A percentile compares a stretch with the other conserved stretches of the same genome.
Conservation (phyloP, 2,329 filamentous ascomycete species). For the Colletotrichum spaethianum region DNA sequence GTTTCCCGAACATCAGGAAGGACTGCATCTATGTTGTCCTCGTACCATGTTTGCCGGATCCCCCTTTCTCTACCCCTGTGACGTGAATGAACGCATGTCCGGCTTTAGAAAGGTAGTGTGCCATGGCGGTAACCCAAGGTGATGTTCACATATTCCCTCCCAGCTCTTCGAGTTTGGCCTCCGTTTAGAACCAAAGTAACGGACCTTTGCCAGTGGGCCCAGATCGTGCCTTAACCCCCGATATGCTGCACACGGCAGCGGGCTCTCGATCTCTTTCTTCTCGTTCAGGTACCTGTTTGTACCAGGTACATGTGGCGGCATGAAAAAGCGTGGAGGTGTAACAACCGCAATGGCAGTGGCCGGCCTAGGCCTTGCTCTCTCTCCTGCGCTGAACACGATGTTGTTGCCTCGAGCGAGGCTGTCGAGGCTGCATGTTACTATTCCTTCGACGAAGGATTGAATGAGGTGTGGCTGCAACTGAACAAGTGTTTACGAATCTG, state of each 20-base stretch:
- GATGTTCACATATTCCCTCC: not conserved
- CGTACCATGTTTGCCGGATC: not conserved
- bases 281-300: conserved; percentile 14
- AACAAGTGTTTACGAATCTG: not conserved
- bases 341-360: not conserved
- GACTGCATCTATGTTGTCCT: not conserved
- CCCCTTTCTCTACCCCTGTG: not conserved
- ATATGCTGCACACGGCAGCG: conserved; percentile 16
- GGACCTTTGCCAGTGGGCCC: not conserved
- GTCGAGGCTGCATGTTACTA: not conserved
- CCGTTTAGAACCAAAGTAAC: not conserved
- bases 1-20: not conserved
- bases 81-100: not conserved
- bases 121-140: not conserved
- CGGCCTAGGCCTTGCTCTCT: not conserved
- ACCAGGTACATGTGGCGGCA: conserved; percentile 10
- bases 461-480: not conserved
- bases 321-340: not conserved
- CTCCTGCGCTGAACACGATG: not conserved
- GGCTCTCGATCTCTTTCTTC: not conserved
- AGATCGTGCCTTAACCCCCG: conserved; percentile 2
- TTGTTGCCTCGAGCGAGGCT: not conserved
- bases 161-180: not conserved
- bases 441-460: not conserved
- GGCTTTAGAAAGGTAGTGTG: not conserved